Percentiles rank a stretch among this genome's conserved stretches.
phyloP scores from a whole-genome alignment of 495 filamentous ascomycete genomes.

The Neurospora sp. region DNA sequence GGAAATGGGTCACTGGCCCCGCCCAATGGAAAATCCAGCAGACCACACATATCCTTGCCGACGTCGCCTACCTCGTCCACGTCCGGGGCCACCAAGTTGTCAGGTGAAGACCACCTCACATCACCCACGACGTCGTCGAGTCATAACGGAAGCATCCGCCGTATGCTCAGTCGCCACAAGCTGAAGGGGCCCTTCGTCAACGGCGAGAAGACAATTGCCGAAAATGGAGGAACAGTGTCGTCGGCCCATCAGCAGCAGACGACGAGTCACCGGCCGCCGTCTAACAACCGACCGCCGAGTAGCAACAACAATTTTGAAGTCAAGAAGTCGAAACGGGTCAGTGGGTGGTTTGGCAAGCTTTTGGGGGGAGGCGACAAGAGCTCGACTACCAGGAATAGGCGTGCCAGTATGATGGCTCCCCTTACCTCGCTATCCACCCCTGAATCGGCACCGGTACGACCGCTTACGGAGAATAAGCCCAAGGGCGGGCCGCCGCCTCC shows the following conservation, averaged over 20 bases:
- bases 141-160: slow-evolving; percentile 35
- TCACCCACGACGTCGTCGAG: slow-evolving; percentile 33
- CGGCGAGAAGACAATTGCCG: slow-evolving; percentile 10
- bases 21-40: slow-evolving; percentile 22
- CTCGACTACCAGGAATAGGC: slow-evolving; percentile 14
- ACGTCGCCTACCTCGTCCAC: slow-evolving; percentile 15
- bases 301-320: background rate
- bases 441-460: slow-evolving; percentile 3
- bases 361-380: slow-evolving; percentile 25
- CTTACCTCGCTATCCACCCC: slow-evolving; percentile 12
- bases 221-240: slow-evolving; percentile 6
- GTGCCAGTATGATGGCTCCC: slow-evolving; percentile 12
- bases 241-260: slow-evolving; percentile 20
- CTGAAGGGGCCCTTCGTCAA: slow-evolving; percentile 37
- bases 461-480: slow-evolving; percentile 21
- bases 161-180: slow-evolving; percentile 34
- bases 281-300: background rate
- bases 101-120: slow-evolving; percentile 31
- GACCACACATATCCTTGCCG: slow-evolving; percentile 22
- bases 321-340: slow-evolving; percentile 33
- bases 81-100: slow-evolving; percentile 26
- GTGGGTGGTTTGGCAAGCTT: slow-evolving; percentile 37
- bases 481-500: slow-evolving; percentile 41
- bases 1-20: slow-evolving; percentile 3
- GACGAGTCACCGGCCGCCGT: background rate